A percentile compares a stretch with the other conserved stretches of the same genome.
Conservation (phyloP, 2,329 filamentous ascomycete genomes). For the Achaetomium macrosporum region DNA sequence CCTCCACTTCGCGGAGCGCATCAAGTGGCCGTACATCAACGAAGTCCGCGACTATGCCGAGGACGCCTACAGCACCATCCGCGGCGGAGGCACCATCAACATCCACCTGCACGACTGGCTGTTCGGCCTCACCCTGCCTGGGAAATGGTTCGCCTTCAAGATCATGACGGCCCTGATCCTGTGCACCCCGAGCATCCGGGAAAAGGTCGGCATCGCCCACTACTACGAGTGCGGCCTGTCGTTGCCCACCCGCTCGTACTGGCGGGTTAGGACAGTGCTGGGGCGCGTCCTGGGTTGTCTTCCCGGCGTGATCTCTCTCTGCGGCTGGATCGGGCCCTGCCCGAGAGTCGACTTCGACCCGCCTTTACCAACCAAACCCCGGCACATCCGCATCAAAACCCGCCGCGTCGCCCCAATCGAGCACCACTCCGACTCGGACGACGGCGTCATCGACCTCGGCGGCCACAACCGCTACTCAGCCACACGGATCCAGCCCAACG, state of each 20-base stretch:
- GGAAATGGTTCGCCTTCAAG: constrained; percentile 10
- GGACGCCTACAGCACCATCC: constrained; percentile 6
- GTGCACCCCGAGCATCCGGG: constrained; percentile 5
- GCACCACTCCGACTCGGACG: too few relatives aligned
- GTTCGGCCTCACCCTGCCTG: constrained; percentile 3
- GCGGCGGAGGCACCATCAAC: constrained; percentile 2
- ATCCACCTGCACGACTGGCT: constrained; percentile 11
- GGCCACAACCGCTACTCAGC: too few relatives aligned
- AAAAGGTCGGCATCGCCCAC: neutral
- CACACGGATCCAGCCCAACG: too few relatives aligned
- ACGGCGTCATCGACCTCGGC: too few relatives aligned
- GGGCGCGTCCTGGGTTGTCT: constrained; percentile 9
- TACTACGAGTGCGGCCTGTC: constrained; percentile 8
- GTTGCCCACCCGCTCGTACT: constrained; percentile 7
- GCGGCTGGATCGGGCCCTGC: constrained; percentile 13
- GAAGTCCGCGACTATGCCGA: constrained; percentile 11
- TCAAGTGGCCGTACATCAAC: constrained; percentile 9
- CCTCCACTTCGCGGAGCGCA: constrained; percentile 10
- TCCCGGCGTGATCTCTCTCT: constrained; percentile 1
- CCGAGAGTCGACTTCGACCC: neutral
- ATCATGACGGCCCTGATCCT: constrained; percentile 9
- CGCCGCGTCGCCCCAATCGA: too few relatives aligned
- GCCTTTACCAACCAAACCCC: too few relatives aligned
- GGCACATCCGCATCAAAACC: too few relatives aligned
- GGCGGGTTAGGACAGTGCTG: constrained; percentile 6